These are phyloP conservation scores for Malus asiatica DNA, from an alignment of 306 rosid genomes.

Conservation along the genomic window DNA sequence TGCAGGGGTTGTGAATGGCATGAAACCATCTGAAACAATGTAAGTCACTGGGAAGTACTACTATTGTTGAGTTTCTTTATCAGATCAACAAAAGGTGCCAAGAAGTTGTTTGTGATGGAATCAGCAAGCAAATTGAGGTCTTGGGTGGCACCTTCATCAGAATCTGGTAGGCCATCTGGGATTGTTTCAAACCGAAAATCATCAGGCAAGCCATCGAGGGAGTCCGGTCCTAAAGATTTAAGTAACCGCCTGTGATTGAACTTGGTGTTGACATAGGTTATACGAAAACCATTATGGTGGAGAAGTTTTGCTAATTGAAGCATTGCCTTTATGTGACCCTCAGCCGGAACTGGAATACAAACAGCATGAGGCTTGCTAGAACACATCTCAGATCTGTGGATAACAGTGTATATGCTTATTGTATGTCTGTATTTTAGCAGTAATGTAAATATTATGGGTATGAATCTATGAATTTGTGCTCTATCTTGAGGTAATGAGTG, in stretches of 20 bases:
- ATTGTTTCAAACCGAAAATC: not conserved
- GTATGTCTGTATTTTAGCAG: too few relatives aligned
- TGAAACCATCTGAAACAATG: not conserved
- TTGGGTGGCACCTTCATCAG: not conserved
- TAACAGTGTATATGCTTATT: too few relatives aligned
- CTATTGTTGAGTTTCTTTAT: not conserved
- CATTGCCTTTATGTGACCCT: not conserved
- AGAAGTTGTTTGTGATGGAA: not conserved
- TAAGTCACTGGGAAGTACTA: not conserved
- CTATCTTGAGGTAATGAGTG: too few relatives aligned
- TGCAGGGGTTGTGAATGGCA: not conserved
- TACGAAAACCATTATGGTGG: not conserved
- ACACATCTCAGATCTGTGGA: not conserved
- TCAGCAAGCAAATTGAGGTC: not conserved
- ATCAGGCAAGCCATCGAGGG: not conserved
- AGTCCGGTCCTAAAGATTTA: not conserved
- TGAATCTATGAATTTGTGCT: too few relatives aligned
- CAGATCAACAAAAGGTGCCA: not conserved
- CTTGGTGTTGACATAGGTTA: not conserved
- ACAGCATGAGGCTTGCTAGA: not conserved
- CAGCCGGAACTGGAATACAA: not conserved
- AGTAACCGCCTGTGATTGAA: not conserved
- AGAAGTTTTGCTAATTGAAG: not conserved
- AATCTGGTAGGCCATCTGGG: not conserved
- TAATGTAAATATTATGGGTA: too few relatives aligned